These are phyloP conservation scores for Apodospora peruviana DNA, from an alignment of 495 filamentous ascomycete species.

Conservation along the genomic window DNA sequence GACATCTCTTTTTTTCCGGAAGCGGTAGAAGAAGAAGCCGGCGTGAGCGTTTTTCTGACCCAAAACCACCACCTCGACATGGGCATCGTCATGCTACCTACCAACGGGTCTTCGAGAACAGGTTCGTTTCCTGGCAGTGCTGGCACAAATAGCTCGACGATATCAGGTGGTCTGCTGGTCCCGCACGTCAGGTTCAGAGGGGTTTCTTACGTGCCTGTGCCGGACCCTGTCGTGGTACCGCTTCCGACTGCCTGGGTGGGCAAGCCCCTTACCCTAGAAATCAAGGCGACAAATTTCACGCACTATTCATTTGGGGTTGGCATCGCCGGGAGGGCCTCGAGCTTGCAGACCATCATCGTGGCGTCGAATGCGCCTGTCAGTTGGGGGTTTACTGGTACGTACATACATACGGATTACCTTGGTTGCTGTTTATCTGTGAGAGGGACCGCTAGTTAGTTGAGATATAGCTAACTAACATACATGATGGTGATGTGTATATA, in stretches of 20 bases:
- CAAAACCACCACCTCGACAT: constrained; percentile 51
- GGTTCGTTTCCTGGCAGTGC: constrained; percentile 4
- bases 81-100: constrained; percentile 39
- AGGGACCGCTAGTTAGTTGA: neutral
- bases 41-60: constrained; percentile 42
- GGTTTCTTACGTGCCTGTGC: constrained; percentile 31
- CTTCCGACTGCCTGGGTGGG: constrained; percentile 30
- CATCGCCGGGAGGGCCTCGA: constrained; percentile 22
- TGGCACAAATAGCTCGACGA: neutral
- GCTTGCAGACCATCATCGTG: constrained; percentile 29
- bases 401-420: neutral
- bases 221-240: constrained; percentile 20
- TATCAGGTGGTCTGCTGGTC: no score
- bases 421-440: neutral
- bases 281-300: constrained; percentile 39
- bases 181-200: constrained; percentile 34
- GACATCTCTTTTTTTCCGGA: constrained; percentile 35
- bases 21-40: constrained; percentile 31
- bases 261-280: constrained; percentile 31
- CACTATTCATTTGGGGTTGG: constrained; percentile 43
- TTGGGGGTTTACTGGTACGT: constrained; percentile 46
- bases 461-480: neutral
- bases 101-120: constrained; percentile 10
- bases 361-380: constrained; percentile 38
- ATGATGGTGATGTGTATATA: neutral